These are phyloP conservation scores for Fusarium haematococcum DNA, from an alignment of 2,329 filamentous ascomycete species.

Conservation along the genomic window DNA sequence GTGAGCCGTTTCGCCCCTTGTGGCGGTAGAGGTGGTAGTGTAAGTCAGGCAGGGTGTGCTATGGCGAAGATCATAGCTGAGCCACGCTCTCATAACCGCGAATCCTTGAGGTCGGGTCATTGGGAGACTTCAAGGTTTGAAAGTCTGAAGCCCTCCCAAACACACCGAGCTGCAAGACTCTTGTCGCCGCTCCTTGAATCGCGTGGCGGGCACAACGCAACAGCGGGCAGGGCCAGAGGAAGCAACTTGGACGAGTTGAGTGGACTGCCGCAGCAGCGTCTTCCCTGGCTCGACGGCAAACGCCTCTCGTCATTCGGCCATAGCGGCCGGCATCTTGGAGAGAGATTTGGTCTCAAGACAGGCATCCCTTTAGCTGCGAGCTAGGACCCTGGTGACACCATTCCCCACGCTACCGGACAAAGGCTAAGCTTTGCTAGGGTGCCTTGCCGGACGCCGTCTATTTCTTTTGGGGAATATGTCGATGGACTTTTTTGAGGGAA, in stretches of 20 bases:
- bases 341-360: conserved; percentile 27
- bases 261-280: background rate
- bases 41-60: conserved; percentile 35
- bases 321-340: conserved; percentile 20
- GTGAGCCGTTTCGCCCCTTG: conserved; percentile 35
- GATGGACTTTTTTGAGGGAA: conserved; percentile 29
- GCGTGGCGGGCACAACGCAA: conserved; percentile 8
- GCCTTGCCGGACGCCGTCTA: conserved; percentile 27
- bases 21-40: conserved; percentile 34
- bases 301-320: conserved; percentile 24
- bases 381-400: conserved; percentile 29
- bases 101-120: conserved; percentile 19
- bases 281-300: conserved; percentile 11
- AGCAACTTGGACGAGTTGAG: conserved; percentile 4
- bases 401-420: conserved; percentile 33
- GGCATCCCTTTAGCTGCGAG: conserved; percentile 14
- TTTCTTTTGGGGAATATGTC: conserved; percentile 31
- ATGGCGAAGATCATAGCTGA: conserved; percentile 33
- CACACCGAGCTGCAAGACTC: background rate
- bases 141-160: conserved; percentile 35
- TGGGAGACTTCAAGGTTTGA: conserved; percentile 22
- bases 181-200: conserved; percentile 3
- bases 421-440: conserved; percentile 41
- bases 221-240: background rate
- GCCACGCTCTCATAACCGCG: conserved; percentile 37